Conservation (phyloP, 345 rosid genomes). For the Pelargonium nanum region DNA sequence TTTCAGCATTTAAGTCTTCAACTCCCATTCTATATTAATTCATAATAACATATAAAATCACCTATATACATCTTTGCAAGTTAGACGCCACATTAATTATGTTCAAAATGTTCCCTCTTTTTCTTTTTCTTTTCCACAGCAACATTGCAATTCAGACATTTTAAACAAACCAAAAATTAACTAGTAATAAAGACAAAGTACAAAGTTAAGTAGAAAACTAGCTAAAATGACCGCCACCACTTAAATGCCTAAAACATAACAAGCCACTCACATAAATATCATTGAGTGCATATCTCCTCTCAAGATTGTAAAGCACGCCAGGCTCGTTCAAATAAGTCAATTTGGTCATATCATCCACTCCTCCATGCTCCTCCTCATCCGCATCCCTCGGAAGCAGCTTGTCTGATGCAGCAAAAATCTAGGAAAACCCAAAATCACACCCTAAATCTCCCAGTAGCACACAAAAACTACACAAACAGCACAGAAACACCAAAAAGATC, state of each 20-base stretch:
- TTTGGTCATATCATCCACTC: slow-evolving; percentile 98
- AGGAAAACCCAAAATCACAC: not conserved
- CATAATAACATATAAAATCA: too few relatives aligned
- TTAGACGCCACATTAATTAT: not conserved
- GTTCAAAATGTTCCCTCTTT: not conserved
- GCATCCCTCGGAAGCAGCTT: slow-evolving; percentile 62
- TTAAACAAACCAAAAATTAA: too few relatives aligned
- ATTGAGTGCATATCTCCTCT: slow-evolving; percentile 81
- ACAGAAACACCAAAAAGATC: not conserved
- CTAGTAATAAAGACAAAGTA: too few relatives aligned
- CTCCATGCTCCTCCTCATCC: slow-evolving; percentile 82
- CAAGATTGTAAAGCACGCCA: slow-evolving; percentile 80
- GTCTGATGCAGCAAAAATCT: slow-evolving; percentile 46
- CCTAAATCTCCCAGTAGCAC: not conserved
- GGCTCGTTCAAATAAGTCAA: slow-evolving; percentile 92
- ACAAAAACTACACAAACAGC: not conserved
- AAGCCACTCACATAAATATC: slow-evolving; percentile 77
- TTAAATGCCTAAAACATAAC: not conserved
- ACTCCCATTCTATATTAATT: not conserved
- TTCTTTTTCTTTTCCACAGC: not conserved
- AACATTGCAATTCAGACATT: not conserved
- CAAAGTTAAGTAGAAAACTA: too few relatives aligned
- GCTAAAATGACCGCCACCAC: not conserved
- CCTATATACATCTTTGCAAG: too few relatives aligned
- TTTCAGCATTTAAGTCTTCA: not conserved